These are phyloP conservation scores for Clarireedia homoeocarpa DNA, from an alignment of 2,329 filamentous ascomycete genomes.

Conservation along the genomic window DNA sequence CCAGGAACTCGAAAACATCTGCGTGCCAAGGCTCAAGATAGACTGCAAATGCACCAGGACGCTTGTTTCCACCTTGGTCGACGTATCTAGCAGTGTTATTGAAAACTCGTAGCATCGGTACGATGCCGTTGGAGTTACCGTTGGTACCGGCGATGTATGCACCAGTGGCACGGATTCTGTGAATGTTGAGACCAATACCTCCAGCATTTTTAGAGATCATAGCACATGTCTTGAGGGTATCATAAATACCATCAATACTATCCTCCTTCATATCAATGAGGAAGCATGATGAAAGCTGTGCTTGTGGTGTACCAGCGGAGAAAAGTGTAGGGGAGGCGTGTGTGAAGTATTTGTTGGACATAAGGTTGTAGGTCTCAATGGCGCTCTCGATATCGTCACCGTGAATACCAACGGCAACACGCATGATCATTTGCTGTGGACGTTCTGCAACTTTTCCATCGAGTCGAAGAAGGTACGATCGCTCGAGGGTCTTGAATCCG, in stretches of 20 bases:
- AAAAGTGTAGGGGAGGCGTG: constrained; percentile 97
- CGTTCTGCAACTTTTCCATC: constrained; percentile 94
- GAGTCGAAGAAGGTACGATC: constrained; percentile 93
- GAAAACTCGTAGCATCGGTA: constrained; percentile 97
- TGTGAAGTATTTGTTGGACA: constrained; percentile 98
- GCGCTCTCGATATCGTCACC: constrained; percentile 90
- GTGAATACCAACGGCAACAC: constrained; percentile 94
- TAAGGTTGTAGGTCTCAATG: constrained; percentile 96
- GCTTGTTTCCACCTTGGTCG: constrained; percentile 98
- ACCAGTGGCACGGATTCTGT: constrained; percentile 93
- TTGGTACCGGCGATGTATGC: constrained; percentile 98
- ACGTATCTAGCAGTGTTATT: constrained; percentile 99
- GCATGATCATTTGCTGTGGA: constrained; percentile 99
- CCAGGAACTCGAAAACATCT: constrained; percentile 94
- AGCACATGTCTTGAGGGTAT: constrained; percentile 97
- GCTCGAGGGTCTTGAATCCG: constrained; percentile 97
- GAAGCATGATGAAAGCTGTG: constrained; percentile 97
- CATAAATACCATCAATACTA: constrained; percentile 98
- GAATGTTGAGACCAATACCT: constrained; percentile 92
- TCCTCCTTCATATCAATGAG: constrained; percentile 99
- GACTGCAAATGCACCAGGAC: constrained; percentile 95
- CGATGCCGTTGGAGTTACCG: constrained; percentile 93
- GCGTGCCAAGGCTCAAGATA: constrained; percentile 99
- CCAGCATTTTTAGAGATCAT: constrained; percentile 99
- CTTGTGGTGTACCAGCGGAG: constrained; percentile 91